Evolutionary conservation across 345 rosid genomes (phyloP), one percentile per base, ranked within the genome.

Genomic region (Aethionema arabicum): DNA sequence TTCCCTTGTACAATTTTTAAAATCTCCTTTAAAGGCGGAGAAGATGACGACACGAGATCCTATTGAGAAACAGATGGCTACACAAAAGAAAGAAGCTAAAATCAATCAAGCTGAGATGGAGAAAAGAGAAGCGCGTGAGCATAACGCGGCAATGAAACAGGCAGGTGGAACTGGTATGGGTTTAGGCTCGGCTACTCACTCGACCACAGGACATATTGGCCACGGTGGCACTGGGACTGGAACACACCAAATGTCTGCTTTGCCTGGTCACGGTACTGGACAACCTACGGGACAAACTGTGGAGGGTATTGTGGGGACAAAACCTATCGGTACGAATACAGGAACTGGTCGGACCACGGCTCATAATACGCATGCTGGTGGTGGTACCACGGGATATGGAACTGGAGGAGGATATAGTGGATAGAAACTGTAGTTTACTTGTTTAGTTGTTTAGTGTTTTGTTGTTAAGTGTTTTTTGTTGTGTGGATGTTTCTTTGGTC

Each of bases 21-120:
- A n/a, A 21, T 21, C 27, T 21, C 0, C 8, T 10, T 4, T 0
- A 16, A 35, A 88, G 90, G 77, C 71, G 38, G 92, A 86, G 60
- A 78, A 57, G 57, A 61, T 81, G 79, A 58, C 58, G 44, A 70
- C 95, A 0, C 61, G 73, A 9, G 90, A 86, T 46, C 87, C 86
- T 2, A 11, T 67, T 16, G 60, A 79, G 72, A 91, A 79, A 66
- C 77, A 85, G 32, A 76, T 74, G 75, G 93, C 93, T 2, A 73
- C 78, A 7, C 64, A 80, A 45, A 78, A 32, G 74, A 88, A 88
- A 59, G 76, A 80, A 38, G 81, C 41, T 38, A 80, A 74, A 72
- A 66, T 63, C 9, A 63, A 70, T 3, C 65, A 68, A 10, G 95
- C 95, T 0, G 82, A 85, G 56, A 46, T 74, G 43, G 38, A 74